Percentiles rank a stretch among this genome's conserved stretches.
Conservation (phyloP, 441 rosid species). For the Aquilaria agallochum region DNA sequence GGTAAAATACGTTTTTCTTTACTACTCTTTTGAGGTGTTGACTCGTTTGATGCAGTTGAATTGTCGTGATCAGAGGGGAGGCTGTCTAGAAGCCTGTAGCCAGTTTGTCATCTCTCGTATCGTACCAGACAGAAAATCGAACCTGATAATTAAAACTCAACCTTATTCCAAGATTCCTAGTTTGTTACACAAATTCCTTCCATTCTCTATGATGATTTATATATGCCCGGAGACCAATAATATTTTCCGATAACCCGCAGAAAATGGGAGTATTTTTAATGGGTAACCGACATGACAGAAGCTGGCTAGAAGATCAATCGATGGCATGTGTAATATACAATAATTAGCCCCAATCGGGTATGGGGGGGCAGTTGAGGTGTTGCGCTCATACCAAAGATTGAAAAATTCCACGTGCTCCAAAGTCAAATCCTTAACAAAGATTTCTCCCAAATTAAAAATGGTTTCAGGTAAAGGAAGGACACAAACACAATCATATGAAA, state of each 20-base stretch:
- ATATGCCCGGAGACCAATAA: neutral
- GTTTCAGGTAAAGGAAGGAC: neutral
- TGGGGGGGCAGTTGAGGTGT: neutral
- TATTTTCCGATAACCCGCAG: neutral
- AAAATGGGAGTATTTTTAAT: no score
- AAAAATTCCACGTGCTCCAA: neutral
- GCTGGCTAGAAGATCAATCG: neutral
- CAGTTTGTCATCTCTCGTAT: no score
- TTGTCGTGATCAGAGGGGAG: conserved; percentile 5
- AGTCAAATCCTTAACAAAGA: neutral
- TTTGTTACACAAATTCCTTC: neutral
- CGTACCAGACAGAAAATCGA: no score
- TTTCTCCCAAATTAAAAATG: neutral
- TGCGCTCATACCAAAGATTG: conserved; percentile 4
- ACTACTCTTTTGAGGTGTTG: no score
- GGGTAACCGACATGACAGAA: no score
- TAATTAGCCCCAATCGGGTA: neutral
- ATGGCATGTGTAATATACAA: conserved; percentile 7
- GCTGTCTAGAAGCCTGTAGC: neutral
- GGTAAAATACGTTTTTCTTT: no score
- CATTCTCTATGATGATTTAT: neutral
- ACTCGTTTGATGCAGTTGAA: neutral
- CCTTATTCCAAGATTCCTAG: neutral
- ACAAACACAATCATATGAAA: conserved; percentile 10
- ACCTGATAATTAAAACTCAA: no score